phyloP scores from a whole-genome alignment of 2,329 filamentous ascomycete species.

The Aspergillus udagawae region DNA sequence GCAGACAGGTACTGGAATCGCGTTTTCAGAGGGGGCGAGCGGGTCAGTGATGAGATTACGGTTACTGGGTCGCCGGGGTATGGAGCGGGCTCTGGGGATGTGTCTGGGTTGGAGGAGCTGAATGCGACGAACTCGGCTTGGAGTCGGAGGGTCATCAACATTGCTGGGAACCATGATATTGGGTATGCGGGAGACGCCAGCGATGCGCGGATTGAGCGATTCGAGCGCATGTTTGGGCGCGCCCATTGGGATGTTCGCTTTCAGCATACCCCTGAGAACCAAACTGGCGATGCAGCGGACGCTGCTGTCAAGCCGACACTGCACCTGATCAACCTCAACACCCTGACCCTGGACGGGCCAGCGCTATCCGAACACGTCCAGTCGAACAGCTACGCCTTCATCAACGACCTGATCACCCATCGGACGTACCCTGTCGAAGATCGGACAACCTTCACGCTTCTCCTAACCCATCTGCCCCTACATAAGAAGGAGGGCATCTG shows the following conservation, averaged over 20 bases:
- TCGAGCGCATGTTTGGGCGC: constrained; percentile 79
- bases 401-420: constrained; percentile 56
- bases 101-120: constrained; percentile 24
- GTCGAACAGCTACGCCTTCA: constrained; percentile 69
- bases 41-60: constrained; percentile 51
- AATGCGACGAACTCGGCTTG: constrained; percentile 52
- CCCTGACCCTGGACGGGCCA: constrained; percentile 88
- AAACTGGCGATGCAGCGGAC: background rate
- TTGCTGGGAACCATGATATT: constrained; percentile 93
- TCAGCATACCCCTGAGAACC: constrained; percentile 45
- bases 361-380: constrained; percentile 65
- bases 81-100: constrained; percentile 39
- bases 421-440: constrained; percentile 58
- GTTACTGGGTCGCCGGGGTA: constrained; percentile 22
- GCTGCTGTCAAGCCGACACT: constrained; percentile 54
- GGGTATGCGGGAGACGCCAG: constrained; percentile 93
- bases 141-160: constrained; percentile 76
- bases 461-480: constrained; percentile 88
- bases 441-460: constrained; percentile 67
- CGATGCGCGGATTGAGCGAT: constrained; percentile 68
- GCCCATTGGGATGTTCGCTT: constrained; percentile 87
- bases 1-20: constrained; percentile 74
- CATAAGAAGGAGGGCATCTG: constrained; percentile 81
- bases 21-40: constrained; percentile 66
- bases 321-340: constrained; percentile 81